Evolutionary conservation across 345 rosid species (phyloP).

Genomic region (Viola odorata): DNA sequence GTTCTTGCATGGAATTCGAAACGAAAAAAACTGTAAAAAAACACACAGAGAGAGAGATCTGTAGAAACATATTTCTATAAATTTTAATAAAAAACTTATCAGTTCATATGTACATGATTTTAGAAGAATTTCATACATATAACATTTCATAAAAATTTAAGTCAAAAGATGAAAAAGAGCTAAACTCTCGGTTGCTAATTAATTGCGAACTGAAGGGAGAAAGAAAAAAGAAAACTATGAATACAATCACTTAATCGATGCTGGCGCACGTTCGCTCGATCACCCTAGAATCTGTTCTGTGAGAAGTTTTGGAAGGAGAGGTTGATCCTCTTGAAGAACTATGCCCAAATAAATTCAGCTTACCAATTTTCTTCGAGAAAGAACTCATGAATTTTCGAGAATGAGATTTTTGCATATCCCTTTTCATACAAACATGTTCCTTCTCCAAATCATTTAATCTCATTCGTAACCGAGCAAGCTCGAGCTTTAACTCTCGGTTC

Average conservation of each 20-base stretch:
- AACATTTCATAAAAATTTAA: neutral
- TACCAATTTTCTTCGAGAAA: conserved; percentile 83
- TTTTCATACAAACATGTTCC: conserved; percentile 93
- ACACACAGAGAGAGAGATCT: no score
- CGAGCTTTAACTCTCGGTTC: conserved; percentile 89
- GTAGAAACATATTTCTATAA: neutral
- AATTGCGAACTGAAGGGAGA: no score
- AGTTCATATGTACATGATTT: conserved; percentile 7
- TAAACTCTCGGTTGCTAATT: conserved; percentile 22
- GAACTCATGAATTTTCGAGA: conserved; percentile 81
- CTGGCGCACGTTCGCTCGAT: conserved; percentile 79
- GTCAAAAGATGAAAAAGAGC: conserved; percentile 15
- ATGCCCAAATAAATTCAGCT: conserved; percentile 69
- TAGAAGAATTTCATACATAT: conserved; percentile 11
- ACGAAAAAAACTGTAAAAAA: no score
- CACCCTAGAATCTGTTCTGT: conserved; percentile 72
- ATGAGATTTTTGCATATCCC: conserved; percentile 86
- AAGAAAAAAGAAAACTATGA: conserved; percentile 14
- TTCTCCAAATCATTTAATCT: conserved; percentile 92
- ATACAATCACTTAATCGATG: conserved; percentile 39
- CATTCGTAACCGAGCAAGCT: conserved; percentile 86
- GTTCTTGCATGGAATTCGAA: neutral
- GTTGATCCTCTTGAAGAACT: conserved; percentile 87
- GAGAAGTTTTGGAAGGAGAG: conserved; percentile 85
- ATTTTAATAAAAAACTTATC: conserved; percentile 4